Percentiles rank a stretch among this genome's conserved stretches.
Conservation (phyloP, 2,329 filamentous ascomycete genomes). For the Thermothelomyces thermophilus region DNA sequence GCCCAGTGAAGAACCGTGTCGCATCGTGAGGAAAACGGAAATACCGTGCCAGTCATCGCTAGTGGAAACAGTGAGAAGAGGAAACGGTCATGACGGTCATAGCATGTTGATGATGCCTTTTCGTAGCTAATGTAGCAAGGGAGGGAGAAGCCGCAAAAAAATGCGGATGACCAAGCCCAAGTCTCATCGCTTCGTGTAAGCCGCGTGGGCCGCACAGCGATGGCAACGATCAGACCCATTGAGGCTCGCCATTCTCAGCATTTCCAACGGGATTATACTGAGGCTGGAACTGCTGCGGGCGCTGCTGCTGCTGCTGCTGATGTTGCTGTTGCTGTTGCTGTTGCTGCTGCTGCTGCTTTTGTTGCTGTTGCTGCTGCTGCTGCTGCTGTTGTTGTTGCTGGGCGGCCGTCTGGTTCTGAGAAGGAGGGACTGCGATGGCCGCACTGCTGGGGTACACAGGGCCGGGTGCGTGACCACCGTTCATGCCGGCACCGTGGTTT, state of each 20-base stretch:
- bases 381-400: constrained; percentile 23
- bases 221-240: constrained; percentile 24
- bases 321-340: too few relatives aligned
- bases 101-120: constrained; percentile 22
- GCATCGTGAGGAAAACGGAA: constrained; percentile 19
- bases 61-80: constrained; percentile 22
- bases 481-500: constrained; percentile 14
- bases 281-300: constrained; percentile 20
- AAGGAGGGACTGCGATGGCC: constrained; percentile 19
- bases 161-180: constrained; percentile 8
- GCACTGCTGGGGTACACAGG: constrained; percentile 20
- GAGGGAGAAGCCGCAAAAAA: constrained; percentile 14
- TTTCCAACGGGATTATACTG: constrained; percentile 16
- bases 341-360: constrained; percentile 22
- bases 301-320: constrained; percentile 23
- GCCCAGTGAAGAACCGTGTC: constrained; percentile 15
- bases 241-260: constrained; percentile 26
- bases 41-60: constrained; percentile 24
- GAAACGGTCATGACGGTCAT: constrained; percentile 26
- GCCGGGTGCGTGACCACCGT: constrained; percentile 10
- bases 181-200: constrained; percentile 12
- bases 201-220: not conserved
- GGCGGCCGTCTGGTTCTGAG: constrained; percentile 24
- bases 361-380: constrained; percentile 22
- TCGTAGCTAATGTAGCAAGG: constrained; percentile 26